These are phyloP conservation scores for Euphorbia celastroides DNA, from an alignment of 441 rosid species.

Conservation along the genomic window DNA sequence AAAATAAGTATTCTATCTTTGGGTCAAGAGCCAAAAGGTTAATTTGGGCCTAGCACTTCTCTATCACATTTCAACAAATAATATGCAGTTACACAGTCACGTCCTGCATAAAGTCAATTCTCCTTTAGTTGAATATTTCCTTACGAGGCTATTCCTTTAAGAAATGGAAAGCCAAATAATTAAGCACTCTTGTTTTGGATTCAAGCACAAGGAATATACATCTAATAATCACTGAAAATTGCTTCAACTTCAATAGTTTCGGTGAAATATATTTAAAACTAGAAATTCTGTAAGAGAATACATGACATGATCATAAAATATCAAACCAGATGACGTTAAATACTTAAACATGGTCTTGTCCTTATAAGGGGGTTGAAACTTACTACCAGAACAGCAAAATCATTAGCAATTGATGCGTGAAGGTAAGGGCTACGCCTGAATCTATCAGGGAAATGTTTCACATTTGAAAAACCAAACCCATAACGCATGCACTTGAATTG, in stretches of 20 bases:
- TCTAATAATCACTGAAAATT: background rate
- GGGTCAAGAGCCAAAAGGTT: too few relatives aligned
- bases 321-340: too few relatives aligned
- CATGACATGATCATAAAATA: too few relatives aligned
- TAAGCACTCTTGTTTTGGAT: background rate
- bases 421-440: background rate
- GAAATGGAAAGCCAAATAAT: slow-evolving; percentile 2
- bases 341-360: too few relatives aligned
- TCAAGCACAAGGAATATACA: background rate
- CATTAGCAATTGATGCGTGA: too few relatives aligned
- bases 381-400: too few relatives aligned
- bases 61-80: slow-evolving; percentile 1
- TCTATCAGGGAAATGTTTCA: background rate
- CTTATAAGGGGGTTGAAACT: too few relatives aligned
- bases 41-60: too few relatives aligned
- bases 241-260: too few relatives aligned
- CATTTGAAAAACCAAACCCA: background rate
- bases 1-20: too few relatives aligned
- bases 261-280: too few relatives aligned
- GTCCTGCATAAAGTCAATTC: background rate
- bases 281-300: too few relatives aligned
- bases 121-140: background rate
- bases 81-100: background rate
- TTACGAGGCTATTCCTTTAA: background rate
- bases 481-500: background rate